These are phyloP conservation scores for Skeletonema tropicum DNA, from an alignment of 108 stramenopile species.

Conservation along the genomic window DNA sequence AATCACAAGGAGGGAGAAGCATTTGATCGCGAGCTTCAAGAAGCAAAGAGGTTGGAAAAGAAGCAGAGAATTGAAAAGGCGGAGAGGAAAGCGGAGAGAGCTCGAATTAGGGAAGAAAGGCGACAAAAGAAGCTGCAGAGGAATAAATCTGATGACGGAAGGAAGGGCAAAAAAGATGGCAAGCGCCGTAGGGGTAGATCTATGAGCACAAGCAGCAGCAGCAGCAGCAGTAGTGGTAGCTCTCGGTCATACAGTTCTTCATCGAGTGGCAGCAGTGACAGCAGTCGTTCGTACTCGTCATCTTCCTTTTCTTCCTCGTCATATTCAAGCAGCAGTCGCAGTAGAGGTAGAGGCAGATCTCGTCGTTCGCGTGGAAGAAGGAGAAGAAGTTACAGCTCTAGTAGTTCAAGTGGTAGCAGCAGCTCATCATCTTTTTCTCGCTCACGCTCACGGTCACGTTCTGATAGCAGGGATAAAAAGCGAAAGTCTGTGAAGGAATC, in stretches of 20 bases:
- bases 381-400: constrained; percentile 40
- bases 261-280: constrained; percentile 13
- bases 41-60: constrained; percentile 60
- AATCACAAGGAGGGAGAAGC: constrained; percentile 78
- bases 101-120: constrained; percentile 44
- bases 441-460: constrained; percentile 20
- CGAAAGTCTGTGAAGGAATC: not conserved
- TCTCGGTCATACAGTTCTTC: constrained; percentile 45
- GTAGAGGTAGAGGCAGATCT: constrained; percentile 24
- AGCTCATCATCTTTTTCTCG: constrained; percentile 12
- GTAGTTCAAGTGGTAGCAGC: constrained; percentile 13
- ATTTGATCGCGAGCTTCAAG: constrained; percentile 81
- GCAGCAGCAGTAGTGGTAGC: constrained; percentile 26
- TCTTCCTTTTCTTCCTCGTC: constrained; percentile 43
- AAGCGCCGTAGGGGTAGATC: constrained; percentile 32
- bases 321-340: constrained; percentile 34
- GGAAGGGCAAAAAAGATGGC: constrained; percentile 12
- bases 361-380: constrained; percentile 29
- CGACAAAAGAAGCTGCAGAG: constrained; percentile 27
- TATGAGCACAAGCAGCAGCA: constrained; percentile 25
- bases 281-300: constrained; percentile 28
- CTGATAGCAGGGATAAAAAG: not conserved
- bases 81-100: constrained; percentile 54
- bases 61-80: constrained; percentile 48
- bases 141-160: constrained; percentile 30